A percentile compares a stretch with the other conserved stretches of the same genome.
phyloP scores from a whole-genome alignment of 495 filamentous ascomycete genomes.

The Penicillium goetzii region DNA sequence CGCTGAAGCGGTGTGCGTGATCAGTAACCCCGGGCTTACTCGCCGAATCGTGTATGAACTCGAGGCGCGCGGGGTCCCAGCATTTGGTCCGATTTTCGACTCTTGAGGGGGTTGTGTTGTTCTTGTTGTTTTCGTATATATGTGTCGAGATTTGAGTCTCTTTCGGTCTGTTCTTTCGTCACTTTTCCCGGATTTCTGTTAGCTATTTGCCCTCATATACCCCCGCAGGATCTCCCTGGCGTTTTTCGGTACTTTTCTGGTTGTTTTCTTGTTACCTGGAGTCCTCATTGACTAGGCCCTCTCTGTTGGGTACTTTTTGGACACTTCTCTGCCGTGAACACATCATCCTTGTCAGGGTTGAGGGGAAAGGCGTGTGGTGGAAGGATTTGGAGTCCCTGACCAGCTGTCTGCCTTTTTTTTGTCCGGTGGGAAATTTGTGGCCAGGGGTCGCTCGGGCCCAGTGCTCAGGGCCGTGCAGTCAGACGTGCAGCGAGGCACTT shows the following conservation, averaged over 20 bases:
- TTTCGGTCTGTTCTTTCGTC: constrained; percentile 1
- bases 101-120: constrained; percentile 50
- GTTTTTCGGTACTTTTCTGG: constrained; percentile 9
- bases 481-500: not conserved
- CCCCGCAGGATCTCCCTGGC: not conserved
- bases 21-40: constrained; percentile 75
- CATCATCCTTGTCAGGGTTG: not conserved
- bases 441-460: constrained; percentile 15
- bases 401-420: not conserved
- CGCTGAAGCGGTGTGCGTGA: constrained; percentile 76
- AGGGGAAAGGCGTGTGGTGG: not conserved
- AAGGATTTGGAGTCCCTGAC: constrained; percentile 12
- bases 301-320: not conserved
- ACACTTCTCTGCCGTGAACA: not conserved
- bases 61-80: constrained; percentile 67
- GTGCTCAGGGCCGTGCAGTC: not conserved
- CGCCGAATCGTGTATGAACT: constrained; percentile 73
- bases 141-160: not conserved
- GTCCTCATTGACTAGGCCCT: not conserved
- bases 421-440: not conserved
- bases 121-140: not conserved
- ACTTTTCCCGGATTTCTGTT: not conserved
- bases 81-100: constrained; percentile 83
- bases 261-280: not conserved
- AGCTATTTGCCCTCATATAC: constrained; percentile 5